Percentiles rank a stretch among this genome's conserved stretches.
Evolutionary conservation across 441 rosid genomes (phyloP).

Genomic region (Corymbia calophylla): DNA sequence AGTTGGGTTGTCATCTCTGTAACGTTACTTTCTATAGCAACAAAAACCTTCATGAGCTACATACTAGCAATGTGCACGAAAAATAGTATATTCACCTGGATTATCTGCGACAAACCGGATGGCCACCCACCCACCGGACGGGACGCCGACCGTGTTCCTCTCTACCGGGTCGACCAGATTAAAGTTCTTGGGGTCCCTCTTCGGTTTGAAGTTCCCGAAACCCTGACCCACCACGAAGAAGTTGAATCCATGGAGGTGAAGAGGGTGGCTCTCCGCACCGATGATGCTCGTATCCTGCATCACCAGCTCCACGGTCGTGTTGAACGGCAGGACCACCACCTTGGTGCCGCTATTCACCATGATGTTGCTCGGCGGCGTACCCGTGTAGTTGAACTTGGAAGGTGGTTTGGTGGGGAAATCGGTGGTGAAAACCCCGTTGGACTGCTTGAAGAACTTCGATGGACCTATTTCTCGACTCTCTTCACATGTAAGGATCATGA

Average conservation of each 20-base stretch:
- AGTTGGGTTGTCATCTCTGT: background rate
- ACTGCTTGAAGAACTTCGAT: constrained; percentile 23
- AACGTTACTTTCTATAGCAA: background rate
- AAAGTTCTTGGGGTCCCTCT: background rate
- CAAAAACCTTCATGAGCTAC: background rate
- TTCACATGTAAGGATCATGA: too few species aligned
- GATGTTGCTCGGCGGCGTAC: background rate
- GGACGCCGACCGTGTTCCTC: constrained; percentile 4
- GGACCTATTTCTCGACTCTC: too few species aligned
- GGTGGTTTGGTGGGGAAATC: background rate
- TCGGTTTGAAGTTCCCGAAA: background rate
- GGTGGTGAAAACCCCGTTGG: background rate
- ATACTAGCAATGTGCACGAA: background rate
- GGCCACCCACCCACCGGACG: constrained; percentile 3
- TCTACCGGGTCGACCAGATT: constrained; percentile 3
- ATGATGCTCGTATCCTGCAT: constrained; percentile 7
- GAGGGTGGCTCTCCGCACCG: constrained; percentile 3
- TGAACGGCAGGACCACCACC: background rate
- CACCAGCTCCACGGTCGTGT: constrained; percentile 7
- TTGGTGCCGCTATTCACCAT: background rate
- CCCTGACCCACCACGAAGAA: constrained; percentile 1
- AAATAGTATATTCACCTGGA: background rate
- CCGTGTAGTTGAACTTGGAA: constrained; percentile 4
- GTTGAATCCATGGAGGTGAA: constrained; percentile 8
- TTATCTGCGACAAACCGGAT: constrained; percentile 5